Evolutionary conservation across 345 rosid species (phyloP).

Genomic region (Brassica cretica): DNA sequence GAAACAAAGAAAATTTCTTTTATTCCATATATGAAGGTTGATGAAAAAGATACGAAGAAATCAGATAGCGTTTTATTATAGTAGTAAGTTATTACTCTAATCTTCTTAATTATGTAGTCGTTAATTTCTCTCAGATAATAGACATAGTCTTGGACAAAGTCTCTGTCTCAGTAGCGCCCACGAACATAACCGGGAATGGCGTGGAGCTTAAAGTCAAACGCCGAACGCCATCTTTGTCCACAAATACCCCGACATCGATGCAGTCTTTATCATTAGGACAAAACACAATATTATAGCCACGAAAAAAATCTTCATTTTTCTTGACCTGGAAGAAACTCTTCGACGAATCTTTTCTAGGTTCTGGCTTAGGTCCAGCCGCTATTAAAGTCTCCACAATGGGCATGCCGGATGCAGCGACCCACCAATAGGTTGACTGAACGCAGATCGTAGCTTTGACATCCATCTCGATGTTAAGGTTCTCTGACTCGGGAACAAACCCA

Average conservation of each 20-base stretch:
- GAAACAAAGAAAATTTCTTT: too few species aligned
- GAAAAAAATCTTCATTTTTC: slow-evolving; percentile 26
- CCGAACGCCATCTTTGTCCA: slow-evolving; percentile 40
- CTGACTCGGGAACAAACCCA: slow-evolving; percentile 1
- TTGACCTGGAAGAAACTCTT: slow-evolving; percentile 42
- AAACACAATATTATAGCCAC: slow-evolving; percentile 53
- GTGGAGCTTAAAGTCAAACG: slow-evolving; percentile 52
- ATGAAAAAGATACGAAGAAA: too few species aligned
- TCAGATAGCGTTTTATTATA: too few species aligned
- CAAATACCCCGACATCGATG: slow-evolving; percentile 43
- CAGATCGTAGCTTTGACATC: not conserved
- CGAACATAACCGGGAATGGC: slow-evolving; percentile 50
- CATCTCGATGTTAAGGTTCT: slow-evolving; percentile 11
- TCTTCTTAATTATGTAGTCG: not conserved
- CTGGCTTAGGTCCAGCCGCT: slow-evolving; percentile 47
- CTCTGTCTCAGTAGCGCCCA: not conserved
- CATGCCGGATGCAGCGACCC: not conserved
- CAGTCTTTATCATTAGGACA: slow-evolving; percentile 30
- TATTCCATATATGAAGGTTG: too few species aligned
- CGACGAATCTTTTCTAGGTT: slow-evolving; percentile 32
- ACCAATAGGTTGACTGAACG: slow-evolving; percentile 19
- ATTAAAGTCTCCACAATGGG: slow-evolving; percentile 8
- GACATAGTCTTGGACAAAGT: not conserved
- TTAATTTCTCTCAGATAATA: not conserved
- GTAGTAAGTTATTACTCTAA: too few species aligned